These are phyloP conservation scores for Candida koratica DNA, from an alignment of 805 yeast species.

Conservation along the genomic window DNA sequence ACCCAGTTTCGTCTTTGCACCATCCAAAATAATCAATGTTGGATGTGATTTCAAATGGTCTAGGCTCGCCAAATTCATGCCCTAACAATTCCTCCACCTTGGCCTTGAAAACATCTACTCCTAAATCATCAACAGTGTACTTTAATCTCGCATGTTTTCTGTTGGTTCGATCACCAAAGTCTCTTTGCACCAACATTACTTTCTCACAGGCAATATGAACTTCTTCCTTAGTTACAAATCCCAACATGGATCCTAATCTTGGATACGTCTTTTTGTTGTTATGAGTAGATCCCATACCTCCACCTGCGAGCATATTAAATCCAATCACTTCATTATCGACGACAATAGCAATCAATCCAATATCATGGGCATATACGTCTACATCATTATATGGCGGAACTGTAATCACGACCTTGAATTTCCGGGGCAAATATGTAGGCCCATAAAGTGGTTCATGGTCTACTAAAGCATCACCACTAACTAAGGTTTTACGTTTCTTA, in stretches of 20 bases:
- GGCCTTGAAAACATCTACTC: slow-evolving; percentile 74
- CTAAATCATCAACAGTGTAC: slow-evolving; percentile 92
- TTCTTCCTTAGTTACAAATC: slow-evolving; percentile 66
- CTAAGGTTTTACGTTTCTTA: slow-evolving; percentile 72
- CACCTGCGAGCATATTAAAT: slow-evolving; percentile 88
- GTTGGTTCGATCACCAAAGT: slow-evolving; percentile 89
- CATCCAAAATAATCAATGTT: slow-evolving; percentile 93
- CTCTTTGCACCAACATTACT: slow-evolving; percentile 91
- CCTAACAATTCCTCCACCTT: slow-evolving; percentile 86
- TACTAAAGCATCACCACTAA: slow-evolving; percentile 80
- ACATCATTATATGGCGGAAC: slow-evolving; percentile 97
- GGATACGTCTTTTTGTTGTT: slow-evolving; percentile 96
- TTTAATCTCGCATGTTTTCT: slow-evolving; percentile 97
- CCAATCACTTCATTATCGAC: slow-evolving; percentile 67
- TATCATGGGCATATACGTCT: slow-evolving; percentile 93
- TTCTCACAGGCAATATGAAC: slow-evolving; percentile 80
- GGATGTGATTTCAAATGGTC: slow-evolving; percentile 72
- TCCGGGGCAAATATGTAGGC: slow-evolving; percentile 85
- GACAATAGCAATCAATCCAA: slow-evolving; percentile 86
- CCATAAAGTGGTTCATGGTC: slow-evolving; percentile 87
- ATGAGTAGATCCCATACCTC: slow-evolving; percentile 99
- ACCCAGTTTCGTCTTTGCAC: slow-evolving; percentile 79
- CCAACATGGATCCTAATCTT: slow-evolving; percentile 85
- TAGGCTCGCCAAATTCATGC: slow-evolving; percentile 63
- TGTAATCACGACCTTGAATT: slow-evolving; percentile 89